Evolutionary conservation across 2,329 filamentous ascomycete genomes (phyloP), one percentile per base, ranked within the genome.

Genomic region (Helotiales sp.): DNA sequence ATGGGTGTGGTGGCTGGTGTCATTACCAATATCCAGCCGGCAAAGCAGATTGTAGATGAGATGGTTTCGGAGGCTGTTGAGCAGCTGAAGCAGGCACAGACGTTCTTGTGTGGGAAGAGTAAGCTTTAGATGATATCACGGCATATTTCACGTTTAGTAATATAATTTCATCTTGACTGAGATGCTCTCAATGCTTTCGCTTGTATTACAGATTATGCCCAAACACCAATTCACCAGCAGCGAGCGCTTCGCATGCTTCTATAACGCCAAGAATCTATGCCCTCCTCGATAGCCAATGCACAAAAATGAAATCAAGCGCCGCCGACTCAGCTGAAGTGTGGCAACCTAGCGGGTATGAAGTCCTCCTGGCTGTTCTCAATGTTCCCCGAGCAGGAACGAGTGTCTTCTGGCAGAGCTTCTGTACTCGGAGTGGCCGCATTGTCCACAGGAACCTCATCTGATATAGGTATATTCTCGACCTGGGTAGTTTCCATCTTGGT

Each of bases 1-100:
- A 97, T 97, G 95, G 95, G 95, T 0, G 93, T 97, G 81, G 94
- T 97, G 8, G 92, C 93, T 0, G 94, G 91, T 1, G 85, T 89
- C 0, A 92, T 97, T 65, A 79, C 82, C 37, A 88, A 90, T 72
- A 87, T 97, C 67, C 89, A 96, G 82, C 93, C 94, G 0, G 95
- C 95, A 0, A 86, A 83, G 55, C 86, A 90, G 71, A 97, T 98
- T 81, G 89, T 98, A n/a, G 86, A 89, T 68, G 93, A 96, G 72
- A 97, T 98, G 93, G 92, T 97, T 10, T 80, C 81, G 22, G 89
- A 94, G 78, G 93, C 92, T 0, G 88, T 89, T 8, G 84, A 86
- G 1, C 87, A 90, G 83, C 76, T 96, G 73, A 87, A 83, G 78
- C 77, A 84, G 30, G 91, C 89, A 3, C 81, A 84, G 45, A 79